Evolutionary conservation across 2,329 filamentous ascomycete genomes (phyloP), one percentile per base, ranked within the genome.

Genomic region (Pseudogymnoascus sp.): DNA sequence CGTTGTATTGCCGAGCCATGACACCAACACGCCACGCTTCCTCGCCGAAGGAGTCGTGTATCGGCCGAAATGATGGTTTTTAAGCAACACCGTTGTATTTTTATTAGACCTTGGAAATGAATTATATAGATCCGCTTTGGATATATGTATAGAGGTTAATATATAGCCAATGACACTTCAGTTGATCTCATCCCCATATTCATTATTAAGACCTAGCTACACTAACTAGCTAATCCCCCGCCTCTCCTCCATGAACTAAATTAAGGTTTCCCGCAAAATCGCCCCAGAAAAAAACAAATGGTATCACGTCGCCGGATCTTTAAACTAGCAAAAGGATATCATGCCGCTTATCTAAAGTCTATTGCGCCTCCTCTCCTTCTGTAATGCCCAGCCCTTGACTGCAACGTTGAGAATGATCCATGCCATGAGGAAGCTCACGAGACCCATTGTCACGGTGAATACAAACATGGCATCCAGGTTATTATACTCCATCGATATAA

Each of bases 391-490:
- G 25, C 92, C 93, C 76, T 96, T 97, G 73, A 96, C 77, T 25
- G 91, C 89, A 65, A 97, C 84, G 10, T 89, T 78, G 28, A 92
- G 71, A 18, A 96, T 83, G 62, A 89, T 83, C 87, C 90, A 96
- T 0, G 92, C 87, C 89, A 97, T 93, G 61, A 96, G 75, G 60
- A 96, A 80, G 1, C 88, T 89, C 1, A 91, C 90, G 5, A 96
- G 73, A 1, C 93, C 93, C 84, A 96, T 89, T 8, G 87, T 89
- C 36, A 96, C 84, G 0, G 91, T 96, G 76, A 96, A 96, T 66
- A 91, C 85, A 75, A 96, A 95, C 92, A 96, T 97, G 67, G 90
- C 90, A 71, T 96, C 90, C 14, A 96, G 78, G 3, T 87, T 76
- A 72, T 93, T 88, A 63, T 83, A 82, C 65, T 93, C 87, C 79